Evolutionary conservation across 768 basidiomycete genomes (phyloP).

Genomic region (Phaffia australis): DNA sequence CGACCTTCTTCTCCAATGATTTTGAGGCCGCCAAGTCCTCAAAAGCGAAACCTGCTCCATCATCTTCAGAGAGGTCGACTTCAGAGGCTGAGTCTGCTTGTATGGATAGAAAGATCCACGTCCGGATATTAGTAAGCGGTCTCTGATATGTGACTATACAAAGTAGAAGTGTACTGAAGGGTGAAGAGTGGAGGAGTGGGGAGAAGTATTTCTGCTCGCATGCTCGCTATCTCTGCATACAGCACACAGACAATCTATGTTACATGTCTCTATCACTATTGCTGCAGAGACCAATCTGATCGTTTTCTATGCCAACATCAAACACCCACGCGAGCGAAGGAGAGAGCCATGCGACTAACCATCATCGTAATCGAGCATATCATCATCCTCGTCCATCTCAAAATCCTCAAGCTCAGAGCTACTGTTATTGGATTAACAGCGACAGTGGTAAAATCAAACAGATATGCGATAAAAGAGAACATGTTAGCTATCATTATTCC

Average conservation of each 20-base stretch:
- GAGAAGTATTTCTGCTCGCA: neutral
- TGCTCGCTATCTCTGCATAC: no score
- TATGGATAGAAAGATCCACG: neutral
- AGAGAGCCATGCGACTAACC: neutral
- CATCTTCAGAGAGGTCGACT: constrained; percentile 15
- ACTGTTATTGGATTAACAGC: no score
- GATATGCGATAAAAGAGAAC: neutral
- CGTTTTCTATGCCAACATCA: no score
- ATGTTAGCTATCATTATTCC: neutral
- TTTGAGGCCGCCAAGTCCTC: constrained; percentile 20
- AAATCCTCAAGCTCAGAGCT: constrained; percentile 20
- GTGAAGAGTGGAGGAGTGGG: neutral
- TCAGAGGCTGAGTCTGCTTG: constrained; percentile 22
- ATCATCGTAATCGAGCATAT: constrained; percentile 9
- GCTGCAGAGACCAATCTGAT: no score
- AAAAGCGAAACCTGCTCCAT: constrained; percentile 16
- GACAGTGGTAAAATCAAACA: neutral
- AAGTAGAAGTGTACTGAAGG: neutral
- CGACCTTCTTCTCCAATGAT: constrained; percentile 24
- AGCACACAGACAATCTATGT: no score
- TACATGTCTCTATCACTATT: no score
- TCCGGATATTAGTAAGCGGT: neutral
- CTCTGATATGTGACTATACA: neutral
- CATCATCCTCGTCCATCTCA: constrained; percentile 16
- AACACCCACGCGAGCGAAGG: no score